Base-by-base conservation (phyloP, 176 grass and related monocot genomes). In the Bothriochloa decipiens region DNA sequence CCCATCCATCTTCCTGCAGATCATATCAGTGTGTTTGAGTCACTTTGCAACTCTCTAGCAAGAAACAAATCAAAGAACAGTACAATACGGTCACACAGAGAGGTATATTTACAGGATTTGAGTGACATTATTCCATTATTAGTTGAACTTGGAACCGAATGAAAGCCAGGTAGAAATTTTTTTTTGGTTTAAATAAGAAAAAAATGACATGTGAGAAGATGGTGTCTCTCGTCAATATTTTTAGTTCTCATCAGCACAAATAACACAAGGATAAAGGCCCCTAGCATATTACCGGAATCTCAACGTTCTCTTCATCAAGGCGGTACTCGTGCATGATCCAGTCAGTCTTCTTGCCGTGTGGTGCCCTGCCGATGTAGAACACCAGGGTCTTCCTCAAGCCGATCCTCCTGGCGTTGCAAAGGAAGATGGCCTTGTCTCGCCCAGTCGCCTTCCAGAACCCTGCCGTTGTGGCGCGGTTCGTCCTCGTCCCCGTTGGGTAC, bases 381-480 rank as follows among this genome's bases (percentile, higher is more conserved):
- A 98, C 96, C 18, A 98, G 89, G 4, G 96, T 98, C 81, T 98
- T 98, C 77, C 96, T 89, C 91, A 98, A 85, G 62, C 93, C 96
- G 4, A 98, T 93, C 74, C 96, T 90, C 64, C 70, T 72, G 33
- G 87, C 39, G 81, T 80, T 90, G 77, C 83, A 39, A 50, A 93
- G 80, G 81, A 88, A 90, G 62, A 98, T 95, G 46, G 83, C 91
- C 72, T 98, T 98, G 89, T 98, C 96, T 65, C 96, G 27, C 25
- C 96, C 96, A 2, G 96, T 98, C 6, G 96, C 96, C 61, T 98
- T 98, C 96, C 96, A 98, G 86, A 98, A 98, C 14, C 96, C 96
- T 0, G 83, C 93, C 13, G 76, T 90, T 0, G 96, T 98, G n/a
- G 96, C 96, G 20, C 96, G 72, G 77, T 98, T 98, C 55, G 96